Base-by-base conservation (phyloP, 2,329 filamentous ascomycete species). In the Verticillium klebahnii region DNA sequence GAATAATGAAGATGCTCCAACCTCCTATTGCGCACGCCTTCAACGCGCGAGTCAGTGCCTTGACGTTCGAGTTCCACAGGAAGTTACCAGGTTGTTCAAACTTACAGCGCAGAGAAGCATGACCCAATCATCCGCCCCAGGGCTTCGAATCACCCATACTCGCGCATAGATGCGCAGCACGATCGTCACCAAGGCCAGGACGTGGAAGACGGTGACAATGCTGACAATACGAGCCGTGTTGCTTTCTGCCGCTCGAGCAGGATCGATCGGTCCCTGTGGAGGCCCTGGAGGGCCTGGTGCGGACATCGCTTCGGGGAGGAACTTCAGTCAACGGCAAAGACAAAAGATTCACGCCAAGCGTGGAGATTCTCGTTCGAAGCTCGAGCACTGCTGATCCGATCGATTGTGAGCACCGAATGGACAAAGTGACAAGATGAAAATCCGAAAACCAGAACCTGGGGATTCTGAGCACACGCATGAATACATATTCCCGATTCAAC, bases 1-100 rank as follows among this genome's bases (percentile, higher is more conserved):
- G 77, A 17, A 77, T 70, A 7, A 78, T 69, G 62, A 83, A 82
- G 62, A 68, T 66, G 9, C 67, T 63, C 64, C 66, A 71, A 11
- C 72, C 73, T 17, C 63, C 69, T 5, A 71, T 58, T 19, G 72
- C 67, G 56, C 69, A 72, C 1, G 71, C 29, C 72, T 74, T 60
- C 15, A 56, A 55, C 29, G 34, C 36, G 34, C 34, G 52, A 14
- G 25, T 55, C 58, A 34, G 19, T 37, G 15, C 14, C 31, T 9
- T n/a, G 57, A 50, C 14, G 9, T 8, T 55, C 14, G 25, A 36
- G 37, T n/a, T 34, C 19, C 29, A 5, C 14, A 2, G 12, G 5
- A 3, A 23, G 19, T 37, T 15, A 29, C n/a, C 56, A 50, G 31
- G 11, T 55, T 17, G 19, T 37, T 8, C 14, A 19, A 40, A 36